phyloP scores from a whole-genome alignment of 2,329 filamentous ascomycete genomes.

The Ascochyta rabiei region DNA sequence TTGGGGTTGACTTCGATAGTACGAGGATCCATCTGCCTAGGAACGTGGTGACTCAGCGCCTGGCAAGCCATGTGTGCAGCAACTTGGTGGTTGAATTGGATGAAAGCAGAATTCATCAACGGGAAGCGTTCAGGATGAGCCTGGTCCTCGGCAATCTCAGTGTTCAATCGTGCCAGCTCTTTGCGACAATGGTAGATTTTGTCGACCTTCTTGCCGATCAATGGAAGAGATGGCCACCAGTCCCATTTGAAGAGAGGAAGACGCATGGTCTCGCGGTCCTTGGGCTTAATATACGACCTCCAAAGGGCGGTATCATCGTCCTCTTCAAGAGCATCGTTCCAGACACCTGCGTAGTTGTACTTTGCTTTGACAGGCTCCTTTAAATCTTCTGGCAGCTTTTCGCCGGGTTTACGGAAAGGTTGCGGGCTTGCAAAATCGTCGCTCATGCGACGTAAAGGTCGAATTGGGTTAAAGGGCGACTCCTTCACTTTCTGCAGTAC shows the following conservation, averaged over 20 bases:
- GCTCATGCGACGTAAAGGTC: conserved; percentile 34
- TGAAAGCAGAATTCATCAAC: conserved; percentile 93
- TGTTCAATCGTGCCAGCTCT: conserved; percentile 83
- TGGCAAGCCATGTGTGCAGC: conserved; percentile 99
- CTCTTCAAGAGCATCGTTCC: conserved; percentile 38
- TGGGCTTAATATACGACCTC: conserved; percentile 80
- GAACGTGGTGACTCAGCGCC: conserved; percentile 85
- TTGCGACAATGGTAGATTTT: conserved; percentile 90
- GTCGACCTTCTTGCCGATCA: conserved; percentile 89
- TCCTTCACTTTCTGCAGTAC: conserved; percentile 32
- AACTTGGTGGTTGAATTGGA: conserved; percentile 98
- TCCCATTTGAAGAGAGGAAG: conserved; percentile 60
- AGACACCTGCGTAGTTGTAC: conserved; percentile 40
- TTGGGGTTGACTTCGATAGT: conserved; percentile 91
- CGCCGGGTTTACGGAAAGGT: conserved; percentile 48
- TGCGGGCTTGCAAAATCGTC: conserved; percentile 53
- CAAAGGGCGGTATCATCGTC: conserved; percentile 63
- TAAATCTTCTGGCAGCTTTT: conserved; percentile 43
- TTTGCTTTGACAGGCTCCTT: conserved; percentile 35
- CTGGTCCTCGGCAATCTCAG: conserved; percentile 92
- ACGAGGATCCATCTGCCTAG: conserved; percentile 90
- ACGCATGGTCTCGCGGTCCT: conserved; percentile 83
- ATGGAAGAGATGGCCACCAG: conserved; percentile 82
- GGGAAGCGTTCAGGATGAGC: conserved; percentile 83
- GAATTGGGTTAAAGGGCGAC: conserved; percentile 28